Evolutionary conservation across 2,329 filamentous ascomycete genomes (phyloP).

Genomic region (Alternaria viburni): DNA sequence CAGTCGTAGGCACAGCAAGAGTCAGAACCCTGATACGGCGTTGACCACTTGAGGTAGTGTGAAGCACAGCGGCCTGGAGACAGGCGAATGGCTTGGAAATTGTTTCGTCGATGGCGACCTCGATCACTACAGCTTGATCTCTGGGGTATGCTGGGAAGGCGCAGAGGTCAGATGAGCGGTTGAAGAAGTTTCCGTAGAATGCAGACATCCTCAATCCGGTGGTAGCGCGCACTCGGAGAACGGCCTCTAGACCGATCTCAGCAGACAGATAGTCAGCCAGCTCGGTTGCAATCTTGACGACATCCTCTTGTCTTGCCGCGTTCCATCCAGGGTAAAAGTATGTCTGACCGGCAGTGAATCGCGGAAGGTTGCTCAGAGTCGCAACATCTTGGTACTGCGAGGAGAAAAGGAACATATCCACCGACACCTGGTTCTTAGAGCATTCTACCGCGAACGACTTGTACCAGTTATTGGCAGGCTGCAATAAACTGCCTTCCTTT

Average conservation of each 20-base stretch:
- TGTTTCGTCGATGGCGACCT: constrained; percentile 96
- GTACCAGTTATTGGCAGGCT: constrained; percentile 96
- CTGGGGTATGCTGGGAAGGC: constrained; percentile 97
- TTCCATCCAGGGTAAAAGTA: constrained; percentile 99
- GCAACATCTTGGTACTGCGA: constrained; percentile 84
- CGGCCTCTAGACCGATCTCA: constrained; percentile 94
- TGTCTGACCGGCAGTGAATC: constrained; percentile 96
- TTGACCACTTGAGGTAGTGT: constrained; percentile 98
- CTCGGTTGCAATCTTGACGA: constrained; percentile 95
- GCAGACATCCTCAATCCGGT: constrained; percentile 95
- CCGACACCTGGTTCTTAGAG: constrained; percentile 97
- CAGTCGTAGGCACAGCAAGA: constrained; percentile 88
- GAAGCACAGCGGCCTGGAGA: constrained; percentile 82
- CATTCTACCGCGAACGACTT: constrained; percentile 99
- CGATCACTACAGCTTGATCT: constrained; percentile 96
- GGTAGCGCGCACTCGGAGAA: constrained; percentile 91
- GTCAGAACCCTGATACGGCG: constrained; percentile 94
- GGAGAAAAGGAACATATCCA: constrained; percentile 56
- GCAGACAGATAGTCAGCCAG: constrained; percentile 97
- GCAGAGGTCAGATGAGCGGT: constrained; percentile 94
- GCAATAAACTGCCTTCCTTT: constrained; percentile 85
- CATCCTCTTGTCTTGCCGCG: constrained; percentile 89
- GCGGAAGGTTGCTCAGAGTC: constrained; percentile 89
- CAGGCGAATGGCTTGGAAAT: constrained; percentile 91
- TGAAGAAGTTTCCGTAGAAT: constrained; percentile 99